phyloP scores from a whole-genome alignment of 2,329 filamentous ascomycete species.

The Colletotrichum karsti region DNA sequence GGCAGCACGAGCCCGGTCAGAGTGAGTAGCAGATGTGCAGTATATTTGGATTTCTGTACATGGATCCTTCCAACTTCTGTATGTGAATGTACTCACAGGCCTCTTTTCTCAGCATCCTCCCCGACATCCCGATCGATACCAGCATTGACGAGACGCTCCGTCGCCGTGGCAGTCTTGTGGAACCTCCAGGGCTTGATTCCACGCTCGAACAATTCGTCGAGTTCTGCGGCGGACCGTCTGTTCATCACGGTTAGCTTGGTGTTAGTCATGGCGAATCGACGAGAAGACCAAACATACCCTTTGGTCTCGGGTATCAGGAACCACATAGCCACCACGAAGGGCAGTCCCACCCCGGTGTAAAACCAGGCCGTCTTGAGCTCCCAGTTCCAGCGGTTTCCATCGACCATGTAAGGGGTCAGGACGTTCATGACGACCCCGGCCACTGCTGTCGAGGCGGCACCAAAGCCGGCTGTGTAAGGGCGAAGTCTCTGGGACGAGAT shows the following conservation, averaged over 20 bases:
- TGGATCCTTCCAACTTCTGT: no score
- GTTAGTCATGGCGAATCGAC: background rate
- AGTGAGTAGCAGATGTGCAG: no score
- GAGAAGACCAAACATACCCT: conserved; percentile 18
- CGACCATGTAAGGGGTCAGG: conserved; percentile 42
- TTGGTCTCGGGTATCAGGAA: conserved; percentile 29
- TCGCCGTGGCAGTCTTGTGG: conserved; percentile 28
- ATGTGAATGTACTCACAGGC: background rate
- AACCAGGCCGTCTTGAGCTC: conserved; percentile 42
- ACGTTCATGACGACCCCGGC: conserved; percentile 33
- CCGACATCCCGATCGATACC: background rate
- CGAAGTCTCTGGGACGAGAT: conserved; percentile 45
- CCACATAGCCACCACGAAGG: conserved; percentile 38
- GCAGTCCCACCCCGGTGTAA: conserved; percentile 37
- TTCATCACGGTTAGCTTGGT: background rate
- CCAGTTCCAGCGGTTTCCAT: conserved; percentile 40
- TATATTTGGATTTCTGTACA: no score
- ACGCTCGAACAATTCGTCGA: conserved; percentile 36
- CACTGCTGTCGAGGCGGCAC: conserved; percentile 35
- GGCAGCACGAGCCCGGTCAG: no score
- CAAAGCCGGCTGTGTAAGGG: conserved; percentile 40
- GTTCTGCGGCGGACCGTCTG: conserved; percentile 33
- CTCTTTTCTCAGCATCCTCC: background rate
- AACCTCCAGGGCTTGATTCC: conserved; percentile 36
- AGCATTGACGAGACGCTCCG: conserved; percentile 5